phyloP scores from a whole-genome alignment of 371 early-diverging fungal genomes.

The Mortierella sp. region DNA sequence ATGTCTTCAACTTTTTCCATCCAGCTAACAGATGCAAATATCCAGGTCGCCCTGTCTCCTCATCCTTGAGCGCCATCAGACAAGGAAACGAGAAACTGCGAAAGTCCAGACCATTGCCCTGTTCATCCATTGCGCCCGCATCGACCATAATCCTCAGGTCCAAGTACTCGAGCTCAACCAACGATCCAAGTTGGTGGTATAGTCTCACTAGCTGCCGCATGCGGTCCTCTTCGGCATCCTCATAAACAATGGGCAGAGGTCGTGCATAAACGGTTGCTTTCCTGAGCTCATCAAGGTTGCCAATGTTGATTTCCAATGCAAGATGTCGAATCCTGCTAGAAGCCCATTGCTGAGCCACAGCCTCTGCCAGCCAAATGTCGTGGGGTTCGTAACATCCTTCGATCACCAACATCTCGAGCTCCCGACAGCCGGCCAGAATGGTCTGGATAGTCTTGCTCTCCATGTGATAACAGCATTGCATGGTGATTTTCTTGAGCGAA shows the following conservation, averaged over 20 bases:
- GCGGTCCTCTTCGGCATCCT: not conserved
- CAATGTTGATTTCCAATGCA: not conserved
- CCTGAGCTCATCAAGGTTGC: not conserved
- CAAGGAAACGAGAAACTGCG: not conserved
- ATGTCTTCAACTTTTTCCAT: not conserved
- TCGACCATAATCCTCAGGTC: not conserved
- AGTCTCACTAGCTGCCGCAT: not conserved
- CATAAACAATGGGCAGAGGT: not conserved
- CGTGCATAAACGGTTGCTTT: not conserved
- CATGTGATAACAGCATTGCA: not conserved
- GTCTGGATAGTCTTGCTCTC: not conserved
- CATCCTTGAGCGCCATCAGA: not conserved
- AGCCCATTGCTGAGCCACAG: conserved; percentile 1
- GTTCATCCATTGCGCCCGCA: not conserved
- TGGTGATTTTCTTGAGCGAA: not conserved
- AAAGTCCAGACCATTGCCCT: not conserved
- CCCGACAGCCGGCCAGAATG: not conserved
- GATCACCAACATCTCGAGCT: not conserved
- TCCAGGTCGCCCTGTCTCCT: not conserved
- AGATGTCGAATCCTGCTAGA: not conserved
- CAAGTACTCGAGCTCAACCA: not conserved
- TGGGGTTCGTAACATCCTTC: not conserved
- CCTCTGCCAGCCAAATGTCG: not conserved
- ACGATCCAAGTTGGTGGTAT: not conserved
- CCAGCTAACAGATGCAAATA: conserved; percentile 1